Conservation (phyloP, 2,329 filamentous ascomycete genomes). For the Colletotrichum zoysiae region DNA sequence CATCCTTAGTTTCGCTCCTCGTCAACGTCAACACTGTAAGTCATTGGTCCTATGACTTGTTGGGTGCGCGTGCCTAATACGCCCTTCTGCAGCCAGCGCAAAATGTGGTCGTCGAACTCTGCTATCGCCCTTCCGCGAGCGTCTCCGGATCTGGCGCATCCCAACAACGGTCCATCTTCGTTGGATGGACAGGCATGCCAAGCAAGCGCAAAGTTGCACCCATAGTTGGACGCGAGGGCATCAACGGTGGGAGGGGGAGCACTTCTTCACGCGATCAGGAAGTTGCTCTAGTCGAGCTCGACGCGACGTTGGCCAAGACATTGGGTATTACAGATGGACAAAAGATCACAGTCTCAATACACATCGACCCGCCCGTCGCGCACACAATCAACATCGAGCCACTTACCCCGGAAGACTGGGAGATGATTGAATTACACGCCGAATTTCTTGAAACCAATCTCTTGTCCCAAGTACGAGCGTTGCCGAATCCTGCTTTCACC, state of each 20-base stretch:
- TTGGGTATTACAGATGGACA: constrained; percentile 85
- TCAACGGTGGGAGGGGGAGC: constrained; percentile 70
- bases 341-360: constrained; percentile 78
- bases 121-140: constrained; percentile 69
- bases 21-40: constrained; percentile 91
- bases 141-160: constrained; percentile 60
- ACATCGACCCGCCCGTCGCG: constrained; percentile 89
- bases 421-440: constrained; percentile 97
- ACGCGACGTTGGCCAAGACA: constrained; percentile 83
- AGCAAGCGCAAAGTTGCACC: constrained; percentile 86
- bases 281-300: constrained; percentile 83
- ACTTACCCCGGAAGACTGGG: constrained; percentile 95
- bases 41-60: constrained; percentile 36
- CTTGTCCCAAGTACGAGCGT: constrained; percentile 88
- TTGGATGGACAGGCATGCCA: constrained; percentile 98
- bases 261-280: constrained; percentile 78
- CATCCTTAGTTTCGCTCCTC: constrained; percentile 85
- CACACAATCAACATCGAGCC: constrained; percentile 98
- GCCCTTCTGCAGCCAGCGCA: constrained; percentile 76
- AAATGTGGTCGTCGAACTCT: constrained; percentile 95
- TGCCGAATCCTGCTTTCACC: constrained; percentile 84
- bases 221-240: constrained; percentile 79
- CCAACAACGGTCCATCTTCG: constrained; percentile 78
- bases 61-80: background rate
- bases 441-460: constrained; percentile 96